Base-by-base conservation (phyloP, 805 yeast species). In the Spathaspora arborariae region DNA sequence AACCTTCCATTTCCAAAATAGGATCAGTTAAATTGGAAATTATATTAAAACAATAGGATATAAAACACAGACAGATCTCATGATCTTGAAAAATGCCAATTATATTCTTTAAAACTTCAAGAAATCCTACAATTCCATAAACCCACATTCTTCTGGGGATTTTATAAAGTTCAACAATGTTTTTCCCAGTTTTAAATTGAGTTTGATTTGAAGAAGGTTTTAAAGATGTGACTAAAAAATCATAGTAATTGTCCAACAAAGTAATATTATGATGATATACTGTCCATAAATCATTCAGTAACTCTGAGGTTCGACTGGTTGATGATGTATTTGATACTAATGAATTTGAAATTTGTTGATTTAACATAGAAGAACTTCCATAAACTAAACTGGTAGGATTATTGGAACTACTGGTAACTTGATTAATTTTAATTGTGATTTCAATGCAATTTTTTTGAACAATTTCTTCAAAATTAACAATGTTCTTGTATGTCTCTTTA, bases 131-230 rank as follows among this genome's bases (percentile, higher is more conserved):
- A 11, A 88, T 81, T 20, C 95, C 95, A 61, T 86, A 86, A 7
- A 87, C 91, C 94, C 94, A 87, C 72, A 87, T 73, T 55, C 94
- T 70, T 56, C 92, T 73, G 30, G 88, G 87, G 38, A 87, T 85
- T 61, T 89, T 81, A 61, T 87, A 86, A 36, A 85, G 78, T 52
- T 84, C 85, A 6, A 87, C 87, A 41, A 87, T 80, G 53, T 85
- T 88, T 58, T 81, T 82, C 2, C 94, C 94, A 2, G 90, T 81
- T 58, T 81, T 83, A 27, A 85, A 83, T 47, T 69, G 72, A 13
- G 70, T 67, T 40, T 68, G 67, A 50, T 68, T 70, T 3, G 80
- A 70, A 5, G 75, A 63, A 15, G 90, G 89, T 42, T 83, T 78
- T 51, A 85, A 69, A 1, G 91, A 88, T 16, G 86, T 82, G 11